Percentiles rank a stretch among this genome's conserved stretches.
Conservation (phyloP, 2,329 filamentous ascomycete species). For the Arthrobotrys musiformis region DNA sequence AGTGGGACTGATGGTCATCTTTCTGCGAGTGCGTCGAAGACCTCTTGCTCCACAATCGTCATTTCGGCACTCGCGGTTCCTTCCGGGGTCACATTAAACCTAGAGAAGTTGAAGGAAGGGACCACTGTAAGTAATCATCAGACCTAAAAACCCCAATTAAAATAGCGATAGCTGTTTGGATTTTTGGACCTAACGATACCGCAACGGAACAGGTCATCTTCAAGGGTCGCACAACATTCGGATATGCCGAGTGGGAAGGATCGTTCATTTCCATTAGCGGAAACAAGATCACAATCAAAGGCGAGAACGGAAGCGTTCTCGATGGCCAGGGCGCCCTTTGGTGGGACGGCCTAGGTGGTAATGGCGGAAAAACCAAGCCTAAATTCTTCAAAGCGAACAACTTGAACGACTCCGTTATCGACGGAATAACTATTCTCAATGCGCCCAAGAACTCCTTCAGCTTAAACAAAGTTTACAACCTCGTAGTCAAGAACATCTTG, state of each 20-base stretch:
- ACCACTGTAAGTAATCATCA: slow-evolving; percentile 63
- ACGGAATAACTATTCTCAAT: slow-evolving; percentile 67
- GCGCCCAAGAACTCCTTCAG: slow-evolving; percentile 69
- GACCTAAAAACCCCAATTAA: slow-evolving; percentile 1
- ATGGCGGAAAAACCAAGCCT: slow-evolving; percentile 73
- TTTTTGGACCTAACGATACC: background rate
- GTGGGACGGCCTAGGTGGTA: slow-evolving; percentile 72
- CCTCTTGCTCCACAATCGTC: slow-evolving; percentile 68
- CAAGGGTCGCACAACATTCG: slow-evolving; percentile 73
- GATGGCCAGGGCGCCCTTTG: slow-evolving; percentile 69
- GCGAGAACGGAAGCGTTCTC: slow-evolving; percentile 67
- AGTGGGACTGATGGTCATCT: slow-evolving; percentile 64
- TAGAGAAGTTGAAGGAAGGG: slow-evolving; percentile 67
- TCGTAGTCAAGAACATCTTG: slow-evolving; percentile 67
- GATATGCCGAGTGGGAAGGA: slow-evolving; percentile 73
- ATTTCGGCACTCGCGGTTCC: slow-evolving; percentile 70
- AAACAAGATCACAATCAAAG: slow-evolving; percentile 68
- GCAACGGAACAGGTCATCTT: slow-evolving; percentile 67
- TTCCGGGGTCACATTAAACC: slow-evolving; percentile 69
- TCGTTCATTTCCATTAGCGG: slow-evolving; percentile 73
- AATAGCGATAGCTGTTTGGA: background rate
- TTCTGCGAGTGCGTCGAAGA: slow-evolving; percentile 66
- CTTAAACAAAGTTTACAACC: slow-evolving; percentile 64
- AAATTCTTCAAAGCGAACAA: slow-evolving; percentile 67
- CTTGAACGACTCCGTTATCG: slow-evolving; percentile 67